Evolutionary conservation across 2,329 filamentous ascomycete species (phyloP).

Genomic region (Camillea tinctor): DNA sequence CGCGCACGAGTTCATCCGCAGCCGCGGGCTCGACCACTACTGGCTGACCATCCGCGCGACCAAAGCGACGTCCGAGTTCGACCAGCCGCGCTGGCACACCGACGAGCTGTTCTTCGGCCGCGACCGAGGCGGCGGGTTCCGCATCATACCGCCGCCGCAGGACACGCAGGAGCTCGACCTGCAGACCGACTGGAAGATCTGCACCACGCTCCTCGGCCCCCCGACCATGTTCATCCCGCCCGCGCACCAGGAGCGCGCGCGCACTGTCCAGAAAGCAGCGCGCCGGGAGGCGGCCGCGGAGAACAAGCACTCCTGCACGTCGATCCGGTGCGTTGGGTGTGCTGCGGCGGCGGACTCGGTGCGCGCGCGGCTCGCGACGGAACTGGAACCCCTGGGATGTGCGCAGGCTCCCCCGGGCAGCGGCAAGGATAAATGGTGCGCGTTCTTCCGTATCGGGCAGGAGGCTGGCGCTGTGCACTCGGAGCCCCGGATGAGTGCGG

Average conservation of each 20-base stretch:
- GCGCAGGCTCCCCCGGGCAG: slow-evolving; percentile 29
- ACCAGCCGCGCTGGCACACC: slow-evolving; percentile 47
- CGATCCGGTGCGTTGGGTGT: slow-evolving; percentile 44
- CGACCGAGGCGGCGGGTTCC: slow-evolving; percentile 12
- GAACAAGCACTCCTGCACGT: slow-evolving; percentile 41
- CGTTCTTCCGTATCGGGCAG: slow-evolving; percentile 42
- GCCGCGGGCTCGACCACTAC: slow-evolving; percentile 40
- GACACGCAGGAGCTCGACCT: slow-evolving; percentile 13
- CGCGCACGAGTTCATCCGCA: slow-evolving; percentile 36
- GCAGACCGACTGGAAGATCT: slow-evolving; percentile 48
- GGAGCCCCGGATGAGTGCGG: slow-evolving; percentile 35
- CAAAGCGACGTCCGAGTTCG: slow-evolving; percentile 41
- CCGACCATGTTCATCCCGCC: slow-evolving; percentile 44
- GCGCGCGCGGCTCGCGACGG: slow-evolving; percentile 32
- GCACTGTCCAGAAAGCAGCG: slow-evolving; percentile 29
- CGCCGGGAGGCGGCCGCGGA: slow-evolving; percentile 25
- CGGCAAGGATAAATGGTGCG: too few species aligned
- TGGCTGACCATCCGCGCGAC: slow-evolving; percentile 49
- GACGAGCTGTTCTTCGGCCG: slow-evolving; percentile 46
- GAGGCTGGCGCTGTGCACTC: slow-evolving; percentile 43
- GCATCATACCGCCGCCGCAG: slow-evolving; percentile 5
- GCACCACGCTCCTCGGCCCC: slow-evolving; percentile 45
- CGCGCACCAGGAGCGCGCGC: slow-evolving; percentile 24
- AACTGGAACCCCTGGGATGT: slow-evolving; percentile 25
- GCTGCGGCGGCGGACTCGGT: slow-evolving; percentile 41